Evolutionary conservation across 164 flowering plant genomes (phyloP).

Genomic region (Chimonanthus salicifolius): DNA sequence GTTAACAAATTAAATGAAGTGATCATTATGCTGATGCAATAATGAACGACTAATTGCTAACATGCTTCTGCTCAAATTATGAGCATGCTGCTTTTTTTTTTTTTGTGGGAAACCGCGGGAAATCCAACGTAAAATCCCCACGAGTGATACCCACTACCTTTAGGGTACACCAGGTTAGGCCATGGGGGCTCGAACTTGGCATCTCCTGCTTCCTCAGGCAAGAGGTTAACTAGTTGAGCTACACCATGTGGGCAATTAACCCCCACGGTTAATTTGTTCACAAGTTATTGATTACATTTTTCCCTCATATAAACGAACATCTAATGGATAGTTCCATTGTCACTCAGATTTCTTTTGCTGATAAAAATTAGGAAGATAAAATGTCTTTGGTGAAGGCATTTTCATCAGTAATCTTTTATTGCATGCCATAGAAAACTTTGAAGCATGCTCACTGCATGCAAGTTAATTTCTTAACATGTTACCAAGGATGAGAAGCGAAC

Average conservation of each 20-base stretch:
- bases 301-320: too few species aligned
- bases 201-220: background rate
- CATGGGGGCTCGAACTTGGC: too few species aligned
- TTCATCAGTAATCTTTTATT: background rate
- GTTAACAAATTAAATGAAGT: background rate
- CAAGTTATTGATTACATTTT: background rate
- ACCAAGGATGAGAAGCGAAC: background rate
- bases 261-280: background rate
- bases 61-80: background rate
- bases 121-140: background rate
- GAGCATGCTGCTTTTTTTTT: background rate
- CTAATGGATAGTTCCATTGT: too few species aligned
- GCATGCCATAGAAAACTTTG: background rate
- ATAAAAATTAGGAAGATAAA: background rate
- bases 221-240: too few species aligned
- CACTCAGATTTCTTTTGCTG: too few species aligned
- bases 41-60: background rate
- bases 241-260: too few species aligned
- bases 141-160: background rate
- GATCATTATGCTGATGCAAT: background rate
- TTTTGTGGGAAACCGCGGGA: background rate
- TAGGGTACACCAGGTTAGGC: too few species aligned
- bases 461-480: background rate
- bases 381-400: background rate
- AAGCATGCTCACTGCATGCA: background rate